Percentiles rank a stretch among this genome's conserved stretches.
Conservation (phyloP, 331 rosid species). For the Dryas integrifolia region DNA sequence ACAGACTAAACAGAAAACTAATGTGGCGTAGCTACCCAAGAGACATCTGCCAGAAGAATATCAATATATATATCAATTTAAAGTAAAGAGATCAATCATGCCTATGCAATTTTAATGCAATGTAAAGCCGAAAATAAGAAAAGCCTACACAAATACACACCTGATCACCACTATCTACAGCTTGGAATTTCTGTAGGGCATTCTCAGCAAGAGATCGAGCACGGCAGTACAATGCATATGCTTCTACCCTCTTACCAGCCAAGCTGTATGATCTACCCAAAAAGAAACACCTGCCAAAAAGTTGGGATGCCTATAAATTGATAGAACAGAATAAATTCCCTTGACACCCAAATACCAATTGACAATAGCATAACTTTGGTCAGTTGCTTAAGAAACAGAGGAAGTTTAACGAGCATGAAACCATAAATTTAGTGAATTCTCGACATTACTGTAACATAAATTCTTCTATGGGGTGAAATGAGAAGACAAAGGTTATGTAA, state of each 20-base stretch:
- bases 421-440: background rate
- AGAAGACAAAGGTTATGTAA: background rate
- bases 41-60: background rate
- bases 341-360: slow-evolving; percentile 1
- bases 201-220: slow-evolving; percentile 58
- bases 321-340: slow-evolving; percentile 5
- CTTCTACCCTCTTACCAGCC: slow-evolving; percentile 93
- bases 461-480: background rate
- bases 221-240: slow-evolving; percentile 68
- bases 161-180: slow-evolving; percentile 31
- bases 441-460: background rate
- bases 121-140: background rate
- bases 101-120: slow-evolving; percentile 1
- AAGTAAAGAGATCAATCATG: background rate
- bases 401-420: background rate
- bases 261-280: slow-evolving; percentile 82
- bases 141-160: slow-evolving; percentile 17
- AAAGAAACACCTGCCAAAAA: slow-evolving; percentile 80
- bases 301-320: slow-evolving; percentile 17
- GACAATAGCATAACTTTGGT: background rate
- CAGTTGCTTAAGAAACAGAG: background rate
- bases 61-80: background rate
- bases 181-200: slow-evolving; percentile 34
- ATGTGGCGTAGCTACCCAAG: background rate
- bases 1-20: background rate